Conservation (phyloP, 495 filamentous ascomycete genomes). For the Penicillium turbatum region DNA sequence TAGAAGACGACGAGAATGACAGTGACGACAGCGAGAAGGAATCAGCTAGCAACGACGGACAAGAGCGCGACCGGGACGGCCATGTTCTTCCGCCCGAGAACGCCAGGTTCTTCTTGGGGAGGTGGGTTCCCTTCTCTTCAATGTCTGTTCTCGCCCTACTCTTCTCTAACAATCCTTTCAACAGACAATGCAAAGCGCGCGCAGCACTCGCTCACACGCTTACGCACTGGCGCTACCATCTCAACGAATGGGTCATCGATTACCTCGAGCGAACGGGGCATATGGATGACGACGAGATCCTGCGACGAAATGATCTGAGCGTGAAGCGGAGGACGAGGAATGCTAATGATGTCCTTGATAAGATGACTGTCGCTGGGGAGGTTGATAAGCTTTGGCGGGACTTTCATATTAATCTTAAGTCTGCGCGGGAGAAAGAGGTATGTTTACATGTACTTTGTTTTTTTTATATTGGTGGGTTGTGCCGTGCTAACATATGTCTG, state of each 20-base stretch:
- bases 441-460: slow-evolving; percentile 2
- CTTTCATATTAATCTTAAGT: slow-evolving; percentile 55
- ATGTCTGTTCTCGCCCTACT: neutral
- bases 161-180: neutral
- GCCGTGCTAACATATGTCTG: neutral
- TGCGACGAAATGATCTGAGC: slow-evolving; percentile 51
- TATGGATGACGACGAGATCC: slow-evolving; percentile 46
- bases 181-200: slow-evolving; percentile 60
- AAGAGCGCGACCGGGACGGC: slow-evolving; percentile 34
- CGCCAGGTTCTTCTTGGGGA: slow-evolving; percentile 41
- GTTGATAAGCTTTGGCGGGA: slow-evolving; percentile 55
- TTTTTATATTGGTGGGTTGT: neutral
- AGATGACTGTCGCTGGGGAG: slow-evolving; percentile 52
- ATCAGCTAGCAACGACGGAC: slow-evolving; percentile 34
- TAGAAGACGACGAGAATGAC: slow-evolving; percentile 51
- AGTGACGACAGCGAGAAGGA: slow-evolving; percentile 35
- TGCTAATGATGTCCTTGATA: slow-evolving; percentile 54
- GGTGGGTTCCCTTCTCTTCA: slow-evolving; percentile 23
- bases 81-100: slow-evolving; percentile 31
- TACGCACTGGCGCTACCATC: slow-evolving; percentile 69
- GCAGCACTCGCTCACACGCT: slow-evolving; percentile 66
- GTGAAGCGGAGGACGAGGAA: slow-evolving; percentile 48
- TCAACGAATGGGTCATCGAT: slow-evolving; percentile 65
- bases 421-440: slow-evolving; percentile 48
- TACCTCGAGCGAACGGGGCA: slow-evolving; percentile 55